Evolutionary conservation across 2,329 filamentous ascomycete genomes (phyloP).

Genomic region (Apiospora koreana): DNA sequence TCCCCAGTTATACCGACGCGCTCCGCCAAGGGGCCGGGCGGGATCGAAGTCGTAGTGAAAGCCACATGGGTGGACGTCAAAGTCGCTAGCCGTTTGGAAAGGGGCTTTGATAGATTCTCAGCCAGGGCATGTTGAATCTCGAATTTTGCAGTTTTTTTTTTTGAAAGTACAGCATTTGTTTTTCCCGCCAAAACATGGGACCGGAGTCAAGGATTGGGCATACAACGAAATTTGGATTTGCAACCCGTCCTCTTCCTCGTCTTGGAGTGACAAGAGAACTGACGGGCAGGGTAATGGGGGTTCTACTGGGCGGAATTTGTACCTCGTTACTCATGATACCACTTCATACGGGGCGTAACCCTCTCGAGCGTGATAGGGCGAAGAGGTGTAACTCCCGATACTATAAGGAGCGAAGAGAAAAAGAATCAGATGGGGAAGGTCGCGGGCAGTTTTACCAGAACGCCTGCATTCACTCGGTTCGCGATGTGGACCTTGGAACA

Average conservation of each 20-base stretch:
- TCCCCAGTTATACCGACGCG: constrained; percentile 81
- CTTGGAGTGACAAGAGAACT: neutral
- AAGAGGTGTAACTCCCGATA: neutral
- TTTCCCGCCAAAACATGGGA: constrained; percentile 1
- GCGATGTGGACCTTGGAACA: neutral
- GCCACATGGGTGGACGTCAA: constrained; percentile 27
- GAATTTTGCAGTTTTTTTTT: neutral
- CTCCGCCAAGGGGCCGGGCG: constrained; percentile 55
- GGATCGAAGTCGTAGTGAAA: constrained; percentile 45
- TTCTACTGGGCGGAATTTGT: neutral
- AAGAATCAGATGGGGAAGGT: neutral
- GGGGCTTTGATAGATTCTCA: neutral
- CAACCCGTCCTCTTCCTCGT: neutral
- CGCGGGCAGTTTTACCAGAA: neutral
- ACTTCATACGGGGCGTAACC: neutral
- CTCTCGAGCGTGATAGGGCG: neutral
- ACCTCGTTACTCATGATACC: constrained; percentile 7
- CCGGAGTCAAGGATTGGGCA: constrained; percentile 6
- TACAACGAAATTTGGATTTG: constrained; percentile 8
- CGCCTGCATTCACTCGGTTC: neutral
- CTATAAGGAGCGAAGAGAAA: neutral
- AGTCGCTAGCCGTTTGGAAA: constrained; percentile 10
- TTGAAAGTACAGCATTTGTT: neutral
- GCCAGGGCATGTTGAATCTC: neutral
- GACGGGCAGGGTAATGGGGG: constrained; percentile 1